These are phyloP conservation scores for Bertia moriformis DNA, from an alignment of 2,329 filamentous ascomycete genomes.

Conservation along the genomic window DNA sequence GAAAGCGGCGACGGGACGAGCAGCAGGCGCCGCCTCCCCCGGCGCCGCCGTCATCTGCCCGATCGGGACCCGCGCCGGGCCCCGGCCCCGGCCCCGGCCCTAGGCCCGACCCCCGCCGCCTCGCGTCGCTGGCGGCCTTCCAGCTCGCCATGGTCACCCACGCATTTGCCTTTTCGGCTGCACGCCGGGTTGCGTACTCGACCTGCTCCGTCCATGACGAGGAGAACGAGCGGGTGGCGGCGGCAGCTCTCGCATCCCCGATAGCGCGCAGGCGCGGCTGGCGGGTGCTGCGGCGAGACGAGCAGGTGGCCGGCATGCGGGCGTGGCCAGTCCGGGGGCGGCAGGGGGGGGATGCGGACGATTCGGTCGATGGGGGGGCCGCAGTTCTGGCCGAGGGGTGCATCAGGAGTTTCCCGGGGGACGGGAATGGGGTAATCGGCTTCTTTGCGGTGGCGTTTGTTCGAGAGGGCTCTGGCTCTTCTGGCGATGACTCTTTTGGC, in stretches of 20 bases:
- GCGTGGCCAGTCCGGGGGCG: slow-evolving; percentile 60
- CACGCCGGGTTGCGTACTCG: slow-evolving; percentile 70
- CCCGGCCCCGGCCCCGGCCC: slow-evolving; percentile 29
- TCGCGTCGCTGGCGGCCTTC: slow-evolving; percentile 64
- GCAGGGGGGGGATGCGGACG: slow-evolving; percentile 28
- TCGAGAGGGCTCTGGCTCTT: slow-evolving; percentile 25
- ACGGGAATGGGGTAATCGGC: slow-evolving; percentile 74
- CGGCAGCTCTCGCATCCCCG: slow-evolving; percentile 52
- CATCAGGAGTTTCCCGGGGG: slow-evolving; percentile 68
- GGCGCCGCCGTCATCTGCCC: too few species aligned
- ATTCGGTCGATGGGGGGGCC: too few species aligned
- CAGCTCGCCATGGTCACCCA: slow-evolving; percentile 72
- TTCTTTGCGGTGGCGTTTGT: slow-evolving; percentile 91
- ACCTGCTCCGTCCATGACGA: slow-evolving; percentile 79
- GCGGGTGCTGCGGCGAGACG: slow-evolving; percentile 55
- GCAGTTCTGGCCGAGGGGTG: slow-evolving; percentile 64
- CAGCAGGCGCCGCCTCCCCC: slow-evolving; percentile 6
- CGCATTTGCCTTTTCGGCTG: slow-evolving; percentile 67
- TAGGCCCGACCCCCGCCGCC: slow-evolving; percentile 40
- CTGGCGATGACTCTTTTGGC: too few species aligned
- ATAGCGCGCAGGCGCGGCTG: slow-evolving; percentile 57
- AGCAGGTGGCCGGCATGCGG: slow-evolving; percentile 64
- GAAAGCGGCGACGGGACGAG: slow-evolving; percentile 3
- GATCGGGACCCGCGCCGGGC: too few species aligned
- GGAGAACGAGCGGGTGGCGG: slow-evolving; percentile 80